Conservation (phyloP, 768 basidiomycete genomes). For the Cantharellus cinnabarinus region DNA sequence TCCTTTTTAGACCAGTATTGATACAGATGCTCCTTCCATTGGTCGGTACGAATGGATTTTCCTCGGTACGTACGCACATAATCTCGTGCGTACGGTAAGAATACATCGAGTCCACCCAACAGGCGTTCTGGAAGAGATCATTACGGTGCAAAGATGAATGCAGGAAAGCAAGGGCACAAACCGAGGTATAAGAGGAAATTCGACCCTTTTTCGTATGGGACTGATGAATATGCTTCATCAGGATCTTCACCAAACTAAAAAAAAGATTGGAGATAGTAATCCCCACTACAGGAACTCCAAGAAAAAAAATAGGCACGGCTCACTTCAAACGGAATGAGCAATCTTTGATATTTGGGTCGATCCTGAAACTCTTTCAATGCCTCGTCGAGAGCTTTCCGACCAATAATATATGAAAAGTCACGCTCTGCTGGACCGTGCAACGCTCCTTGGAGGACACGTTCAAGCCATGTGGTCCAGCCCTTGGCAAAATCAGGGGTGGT, state of each 20-base stretch:
- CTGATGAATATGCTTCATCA: constrained; percentile 13
- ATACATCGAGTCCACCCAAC: constrained; percentile 59
- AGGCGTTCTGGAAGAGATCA: constrained; percentile 28
- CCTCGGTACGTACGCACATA: constrained; percentile 55
- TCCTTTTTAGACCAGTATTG: constrained; percentile 28
- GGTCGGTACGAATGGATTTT: constrained; percentile 58
- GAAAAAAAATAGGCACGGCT: constrained; percentile 11
- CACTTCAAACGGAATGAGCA: constrained; percentile 56
- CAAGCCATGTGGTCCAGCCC: constrained; percentile 82
- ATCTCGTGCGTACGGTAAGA: constrained; percentile 64
- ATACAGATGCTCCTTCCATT: constrained; percentile 69
- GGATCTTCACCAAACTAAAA: constrained; percentile 10
- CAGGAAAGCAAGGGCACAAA: constrained; percentile 15
- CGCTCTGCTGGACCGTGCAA: constrained; percentile 57
- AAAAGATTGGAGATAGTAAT: too few species aligned
- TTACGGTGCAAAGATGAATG: not conserved
- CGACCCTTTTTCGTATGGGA: constrained; percentile 79
- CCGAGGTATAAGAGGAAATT: constrained; percentile 75
- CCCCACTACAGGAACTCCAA: too few species aligned
- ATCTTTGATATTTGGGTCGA: constrained; percentile 52
- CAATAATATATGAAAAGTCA: constrained; percentile 61
- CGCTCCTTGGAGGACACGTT: constrained; percentile 51
- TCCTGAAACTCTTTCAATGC: constrained; percentile 40
- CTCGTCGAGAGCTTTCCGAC: constrained; percentile 46
- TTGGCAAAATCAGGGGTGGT: not conserved